Base-by-base conservation (phyloP, 352 stramenopile species). In the Phytophthora foliorum region DNA sequence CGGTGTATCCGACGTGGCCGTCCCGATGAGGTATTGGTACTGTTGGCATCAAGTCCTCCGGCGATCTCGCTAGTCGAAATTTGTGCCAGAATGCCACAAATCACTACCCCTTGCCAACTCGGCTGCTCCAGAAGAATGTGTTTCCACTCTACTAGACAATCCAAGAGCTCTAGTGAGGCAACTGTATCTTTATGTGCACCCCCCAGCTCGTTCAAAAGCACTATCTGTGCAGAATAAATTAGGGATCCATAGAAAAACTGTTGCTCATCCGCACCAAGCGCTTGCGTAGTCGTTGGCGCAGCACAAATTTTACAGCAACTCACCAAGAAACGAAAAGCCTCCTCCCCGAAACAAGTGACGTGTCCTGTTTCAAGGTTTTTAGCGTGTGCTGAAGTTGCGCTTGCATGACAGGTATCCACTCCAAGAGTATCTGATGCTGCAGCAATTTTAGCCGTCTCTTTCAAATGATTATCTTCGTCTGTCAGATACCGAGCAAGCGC, bases 161-260 rank as follows among this genome's bases (percentile, higher is more conserved):
- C 69, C 2, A 93, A 51, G 7, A 93, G 49, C 11, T 57, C 61
- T 16, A 69, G 52, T 0, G 72, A 55, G 2, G 70, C 74, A 21
- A 68, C 29, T 0, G 24, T 55, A 10, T 57, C 63, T 54, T 69
- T 69, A 42, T 93, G 84, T 9, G 61, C 46, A n/a, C 77, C 75
- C 29, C 68, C 75, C 11, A 95, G 52, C 32, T 92, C 85, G 42
- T 72, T 87, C 25, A 95, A 49, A 2, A 91, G 14, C 8, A 86
- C 80, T 0, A 62, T 75, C 65, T 95, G 85, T 1, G 68, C 62
- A 22, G 74, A 90, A 50, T 91, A 95, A 13, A 95, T 77, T 5
- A 95, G 61, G 6, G 74, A 79, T 3, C 80, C 77, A 51, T 90
- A 92, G 61, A 93, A 90, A 39, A 93, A 92, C 16, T 88, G 87